Evolutionary conservation across 1,139 yeast species (phyloP).

Genomic region (Scheffersomyces stambukii): DNA sequence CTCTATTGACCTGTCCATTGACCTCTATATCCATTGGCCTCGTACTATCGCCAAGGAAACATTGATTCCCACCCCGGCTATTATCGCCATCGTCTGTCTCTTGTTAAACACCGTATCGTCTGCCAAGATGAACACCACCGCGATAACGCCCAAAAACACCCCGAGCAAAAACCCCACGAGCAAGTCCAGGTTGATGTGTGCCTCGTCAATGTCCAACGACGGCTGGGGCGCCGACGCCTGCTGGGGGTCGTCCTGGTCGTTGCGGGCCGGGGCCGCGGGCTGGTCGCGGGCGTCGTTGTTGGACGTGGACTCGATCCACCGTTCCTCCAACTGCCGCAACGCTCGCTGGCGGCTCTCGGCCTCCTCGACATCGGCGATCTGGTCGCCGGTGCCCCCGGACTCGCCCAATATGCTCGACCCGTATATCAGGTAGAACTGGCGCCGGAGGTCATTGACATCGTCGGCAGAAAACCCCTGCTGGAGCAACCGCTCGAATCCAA

Average conservation of each 20-base stretch:
- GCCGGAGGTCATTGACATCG: conserved; percentile 67
- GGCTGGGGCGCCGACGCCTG: conserved; percentile 11
- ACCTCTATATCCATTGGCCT: conserved; percentile 38
- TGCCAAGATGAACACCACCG: conserved; percentile 50
- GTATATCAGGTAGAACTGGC: conserved; percentile 69
- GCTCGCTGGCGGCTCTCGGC: conserved; percentile 35
- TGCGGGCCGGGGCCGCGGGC: conserved; percentile 4
- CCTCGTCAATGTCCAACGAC: conserved; percentile 28
- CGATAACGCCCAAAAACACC: conserved; percentile 58
- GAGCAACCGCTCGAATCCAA: conserved; percentile 81
- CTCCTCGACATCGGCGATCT: conserved; percentile 39
- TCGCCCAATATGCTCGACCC: conserved; percentile 10
- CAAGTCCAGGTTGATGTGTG: conserved; percentile 50
- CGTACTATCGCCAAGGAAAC: conserved; percentile 53
- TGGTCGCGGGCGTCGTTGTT: conserved; percentile 16
- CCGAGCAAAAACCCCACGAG: conserved; percentile 64
- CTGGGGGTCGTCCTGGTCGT: conserved; percentile 2
- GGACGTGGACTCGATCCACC: conserved; percentile 86
- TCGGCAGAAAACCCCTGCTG: conserved; percentile 79
- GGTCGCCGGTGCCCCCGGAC: conserved; percentile 11
- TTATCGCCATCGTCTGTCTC: conserved; percentile 57
- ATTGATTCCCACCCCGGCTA: conserved; percentile 59
- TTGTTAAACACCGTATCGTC: conserved; percentile 56
- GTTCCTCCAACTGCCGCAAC: conserved; percentile 69
- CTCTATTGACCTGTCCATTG: not conserved